A percentile compares a stretch with the other conserved stretches of the same genome.
These are phyloP conservation scores for Acanthamoeba divionensis DNA, from an alignment of 208 protist genomes.

Conservation along the genomic window DNA sequence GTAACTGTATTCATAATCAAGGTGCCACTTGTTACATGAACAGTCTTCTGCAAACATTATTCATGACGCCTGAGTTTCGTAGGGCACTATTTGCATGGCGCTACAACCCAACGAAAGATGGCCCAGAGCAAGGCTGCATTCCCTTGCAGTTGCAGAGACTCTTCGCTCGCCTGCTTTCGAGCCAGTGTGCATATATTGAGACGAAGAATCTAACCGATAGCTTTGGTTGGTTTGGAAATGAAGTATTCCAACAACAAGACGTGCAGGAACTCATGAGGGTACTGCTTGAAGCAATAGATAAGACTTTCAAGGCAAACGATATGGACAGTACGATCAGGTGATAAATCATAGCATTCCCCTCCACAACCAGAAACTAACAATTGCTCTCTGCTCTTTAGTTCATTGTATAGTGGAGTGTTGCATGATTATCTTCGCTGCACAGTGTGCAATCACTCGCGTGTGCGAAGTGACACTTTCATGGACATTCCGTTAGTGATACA, in stretches of 20 bases:
- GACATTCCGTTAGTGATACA: conserved; percentile 53
- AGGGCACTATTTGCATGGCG: conserved; percentile 32
- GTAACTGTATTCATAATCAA: not conserved
- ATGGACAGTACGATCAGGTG: conserved; percentile 18
- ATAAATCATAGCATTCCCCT: no score
- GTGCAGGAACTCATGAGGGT: conserved; percentile 70
- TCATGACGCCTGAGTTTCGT: conserved; percentile 53
- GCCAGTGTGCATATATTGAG: conserved; percentile 49
- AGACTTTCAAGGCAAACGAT: conserved; percentile 41
- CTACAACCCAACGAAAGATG: conserved; percentile 24
- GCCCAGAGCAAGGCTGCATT: conserved; percentile 14
- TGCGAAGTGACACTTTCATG: conserved; percentile 29
- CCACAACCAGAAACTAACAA: no score
- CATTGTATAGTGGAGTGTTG: conserved; percentile 6
- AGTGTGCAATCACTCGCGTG: conserved; percentile 9
- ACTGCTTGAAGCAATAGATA: conserved; percentile 69
- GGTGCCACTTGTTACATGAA: conserved; percentile 57
- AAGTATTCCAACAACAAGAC: conserved; percentile 73
- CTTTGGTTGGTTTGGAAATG: conserved; percentile 63
- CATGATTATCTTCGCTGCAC: conserved; percentile 42
- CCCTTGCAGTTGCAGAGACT: conserved; percentile 60
- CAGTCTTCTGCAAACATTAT: conserved; percentile 42
- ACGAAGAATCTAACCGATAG: conserved; percentile 53
- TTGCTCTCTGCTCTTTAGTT: not conserved
- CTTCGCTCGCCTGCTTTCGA: conserved; percentile 58